Percentiles rank a stretch among this genome's conserved stretches.
Conservation (phyloP, 176 grass and related monocot genomes). For the Calamus simplicifolius region DNA sequence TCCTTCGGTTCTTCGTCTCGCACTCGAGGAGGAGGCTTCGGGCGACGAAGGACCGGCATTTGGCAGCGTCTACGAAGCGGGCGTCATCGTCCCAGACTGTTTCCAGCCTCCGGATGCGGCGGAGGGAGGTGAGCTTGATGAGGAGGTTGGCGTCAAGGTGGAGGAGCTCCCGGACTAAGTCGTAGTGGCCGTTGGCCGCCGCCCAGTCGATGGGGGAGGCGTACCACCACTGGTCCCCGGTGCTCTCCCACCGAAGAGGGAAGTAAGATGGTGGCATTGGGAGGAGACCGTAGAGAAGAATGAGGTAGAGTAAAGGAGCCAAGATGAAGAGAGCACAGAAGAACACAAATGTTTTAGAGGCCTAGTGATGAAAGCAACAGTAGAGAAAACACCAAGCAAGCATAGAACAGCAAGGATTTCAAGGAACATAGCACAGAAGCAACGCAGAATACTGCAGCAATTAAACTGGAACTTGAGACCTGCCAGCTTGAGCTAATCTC, state of each 20-base stretch:
- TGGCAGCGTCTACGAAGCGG: slow-evolving; percentile 38
- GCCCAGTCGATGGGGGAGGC: slow-evolving; percentile 92
- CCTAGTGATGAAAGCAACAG: no score
- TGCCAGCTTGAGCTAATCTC: no score
- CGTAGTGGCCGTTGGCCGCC: slow-evolving; percentile 82
- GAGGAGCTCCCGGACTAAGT: slow-evolving; percentile 80
- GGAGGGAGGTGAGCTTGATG: slow-evolving; percentile 93
- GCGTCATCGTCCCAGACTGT: slow-evolving; percentile 81
- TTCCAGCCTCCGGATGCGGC: slow-evolving; percentile 85
- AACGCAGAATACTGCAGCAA: no score
- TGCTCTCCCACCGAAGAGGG: slow-evolving; percentile 96
- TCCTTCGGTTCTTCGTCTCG: slow-evolving; percentile 51
- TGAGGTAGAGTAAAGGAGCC: not conserved
- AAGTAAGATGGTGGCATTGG: slow-evolving; percentile 56
- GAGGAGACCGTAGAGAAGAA: not conserved
- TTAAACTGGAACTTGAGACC: no score
- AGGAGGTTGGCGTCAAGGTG: slow-evolving; percentile 88
- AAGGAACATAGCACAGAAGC: no score
- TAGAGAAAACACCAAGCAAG: no score
- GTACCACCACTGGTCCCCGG: slow-evolving; percentile 99
- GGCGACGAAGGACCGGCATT: slow-evolving; percentile 47
- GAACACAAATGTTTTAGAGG: not conserved
- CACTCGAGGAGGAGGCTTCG: slow-evolving; percentile 60
- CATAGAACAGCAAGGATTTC: no score
- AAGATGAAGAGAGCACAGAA: not conserved